Evolutionary conservation across 1,139 yeast species (phyloP).

Genomic region (Protomyces macrosporus): DNA sequence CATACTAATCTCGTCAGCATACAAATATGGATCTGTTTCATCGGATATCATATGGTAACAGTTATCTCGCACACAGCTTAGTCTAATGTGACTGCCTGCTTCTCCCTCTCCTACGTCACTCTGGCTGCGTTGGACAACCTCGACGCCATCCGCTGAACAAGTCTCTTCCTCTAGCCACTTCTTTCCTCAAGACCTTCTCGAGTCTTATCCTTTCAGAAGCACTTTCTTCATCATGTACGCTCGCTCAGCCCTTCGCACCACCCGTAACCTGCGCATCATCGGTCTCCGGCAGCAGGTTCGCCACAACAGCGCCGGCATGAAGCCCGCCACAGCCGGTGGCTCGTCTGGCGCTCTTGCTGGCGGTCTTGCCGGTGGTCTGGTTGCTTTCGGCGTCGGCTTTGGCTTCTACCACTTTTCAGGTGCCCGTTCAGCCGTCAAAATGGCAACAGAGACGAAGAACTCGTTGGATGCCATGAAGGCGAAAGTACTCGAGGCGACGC

Average conservation of each 20-base stretch:
- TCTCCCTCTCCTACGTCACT: not conserved
- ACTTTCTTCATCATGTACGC: slow-evolving; percentile 4
- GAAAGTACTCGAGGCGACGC: slow-evolving; percentile 16
- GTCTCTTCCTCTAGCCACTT: not conserved
- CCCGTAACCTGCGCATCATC: slow-evolving; percentile 23
- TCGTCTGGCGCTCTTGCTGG: slow-evolving; percentile 21
- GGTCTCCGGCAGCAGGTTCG: not conserved
- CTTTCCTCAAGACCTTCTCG: not conserved
- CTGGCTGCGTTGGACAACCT: not conserved
- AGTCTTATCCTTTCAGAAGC: not conserved
- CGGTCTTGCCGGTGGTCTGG: slow-evolving; percentile 26
- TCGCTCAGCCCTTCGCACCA: slow-evolving; percentile 12
- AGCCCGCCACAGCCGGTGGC: slow-evolving; percentile 19
- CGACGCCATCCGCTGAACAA: not conserved
- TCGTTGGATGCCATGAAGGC: slow-evolving; percentile 23
- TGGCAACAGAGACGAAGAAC: slow-evolving; percentile 26
- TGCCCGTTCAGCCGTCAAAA: slow-evolving; percentile 25
- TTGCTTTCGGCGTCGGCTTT: slow-evolving; percentile 16
- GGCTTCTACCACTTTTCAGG: slow-evolving; percentile 26
- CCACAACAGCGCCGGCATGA: slow-evolving; percentile 3
- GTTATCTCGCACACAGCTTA: not conserved
- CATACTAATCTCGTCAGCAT: too few relatives aligned
- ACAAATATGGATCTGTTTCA: too few relatives aligned
- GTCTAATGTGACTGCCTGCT: not conserved
- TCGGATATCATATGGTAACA: too few relatives aligned